phyloP scores from a whole-genome alignment of 164 flowering plant species.

The Berberis vulgaris region DNA sequence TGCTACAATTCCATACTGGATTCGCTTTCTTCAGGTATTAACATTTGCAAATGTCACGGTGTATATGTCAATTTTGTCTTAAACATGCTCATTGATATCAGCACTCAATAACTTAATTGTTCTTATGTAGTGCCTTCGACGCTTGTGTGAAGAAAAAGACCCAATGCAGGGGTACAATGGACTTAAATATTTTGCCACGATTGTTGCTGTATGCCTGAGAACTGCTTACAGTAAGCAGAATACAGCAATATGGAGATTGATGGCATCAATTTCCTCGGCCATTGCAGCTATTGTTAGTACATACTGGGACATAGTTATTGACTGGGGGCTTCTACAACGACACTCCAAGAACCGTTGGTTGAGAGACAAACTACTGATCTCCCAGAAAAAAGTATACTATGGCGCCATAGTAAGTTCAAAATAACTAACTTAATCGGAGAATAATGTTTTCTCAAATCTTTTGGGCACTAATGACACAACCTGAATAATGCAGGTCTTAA shows the following conservation, averaged over 20 bases:
- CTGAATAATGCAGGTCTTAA: conserved; percentile 3
- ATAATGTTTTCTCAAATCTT: background rate
- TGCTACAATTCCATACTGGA: conserved; percentile 20
- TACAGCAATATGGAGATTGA: conserved; percentile 32
- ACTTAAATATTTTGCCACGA: background rate
- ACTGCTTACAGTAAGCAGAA: conserved; percentile 35
- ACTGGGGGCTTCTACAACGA: conserved; percentile 66
- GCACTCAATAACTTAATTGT: background rate
- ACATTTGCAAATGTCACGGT: background rate
- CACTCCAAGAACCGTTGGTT: conserved; percentile 25
- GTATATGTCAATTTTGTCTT: background rate
- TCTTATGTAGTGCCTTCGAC: conserved; percentile 54
- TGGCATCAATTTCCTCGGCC: conserved; percentile 46
- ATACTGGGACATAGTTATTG: conserved; percentile 21
- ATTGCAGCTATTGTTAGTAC: conserved; percentile 42
- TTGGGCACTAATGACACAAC: background rate
- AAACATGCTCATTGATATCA: background rate
- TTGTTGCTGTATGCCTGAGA: background rate
- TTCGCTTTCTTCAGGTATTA: conserved; percentile 24
- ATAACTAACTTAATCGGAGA: background rate
- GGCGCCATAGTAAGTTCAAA: conserved; percentile 40
- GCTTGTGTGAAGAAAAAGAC: conserved; percentile 59
- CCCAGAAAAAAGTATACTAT: conserved; percentile 50
- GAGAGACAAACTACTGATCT: conserved; percentile 29
- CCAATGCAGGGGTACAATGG: conserved; percentile 25